Evolutionary conservation across 179 eudicot species (phyloP).

Genomic region (Nepenthes alata): DNA sequence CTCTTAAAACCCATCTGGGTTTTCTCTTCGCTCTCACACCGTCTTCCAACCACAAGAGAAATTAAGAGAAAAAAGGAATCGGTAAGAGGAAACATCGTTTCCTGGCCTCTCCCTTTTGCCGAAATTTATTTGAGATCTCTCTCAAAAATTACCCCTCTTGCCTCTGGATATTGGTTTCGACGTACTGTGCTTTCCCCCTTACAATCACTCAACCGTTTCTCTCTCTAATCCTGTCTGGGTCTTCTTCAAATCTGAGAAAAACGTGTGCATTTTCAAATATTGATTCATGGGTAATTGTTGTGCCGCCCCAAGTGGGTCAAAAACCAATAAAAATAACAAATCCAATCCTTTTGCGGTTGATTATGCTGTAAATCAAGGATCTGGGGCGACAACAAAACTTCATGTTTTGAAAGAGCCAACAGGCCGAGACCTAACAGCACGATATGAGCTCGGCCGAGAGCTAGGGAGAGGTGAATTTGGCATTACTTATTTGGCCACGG

Average conservation of each 20-base stretch:
- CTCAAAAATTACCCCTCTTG: not conserved
- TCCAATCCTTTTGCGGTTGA: conserved; percentile 58
- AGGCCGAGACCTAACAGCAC: conserved; percentile 37
- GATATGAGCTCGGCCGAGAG: conserved; percentile 31
- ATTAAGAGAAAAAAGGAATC: too few relatives aligned
- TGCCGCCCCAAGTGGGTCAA: conserved; percentile 29
- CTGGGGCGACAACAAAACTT: conserved; percentile 28
- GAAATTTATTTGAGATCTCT: too few relatives aligned
- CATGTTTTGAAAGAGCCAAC: conserved; percentile 54
- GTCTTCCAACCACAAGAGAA: too few relatives aligned
- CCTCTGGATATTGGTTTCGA: not conserved
- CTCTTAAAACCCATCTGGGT: too few relatives aligned
- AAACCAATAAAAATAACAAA: conserved; percentile 34
- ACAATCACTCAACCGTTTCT: not conserved
- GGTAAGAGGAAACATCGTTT: too few relatives aligned
- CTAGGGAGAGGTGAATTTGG: conserved; percentile 80
- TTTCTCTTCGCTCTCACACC: too few relatives aligned
- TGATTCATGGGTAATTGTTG: conserved; percentile 58
- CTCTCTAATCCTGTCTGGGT: conserved; percentile 1
- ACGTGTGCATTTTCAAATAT: not conserved
- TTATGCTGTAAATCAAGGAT: conserved; percentile 27
- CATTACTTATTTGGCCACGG: conserved; percentile 44
- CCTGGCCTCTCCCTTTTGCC: too few relatives aligned
- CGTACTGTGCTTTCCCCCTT: too few relatives aligned
- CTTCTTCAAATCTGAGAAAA: conserved; percentile 2